phyloP scores from a whole-genome alignment of 139 green algal genomes.

The Mesostigma viride region DNA sequence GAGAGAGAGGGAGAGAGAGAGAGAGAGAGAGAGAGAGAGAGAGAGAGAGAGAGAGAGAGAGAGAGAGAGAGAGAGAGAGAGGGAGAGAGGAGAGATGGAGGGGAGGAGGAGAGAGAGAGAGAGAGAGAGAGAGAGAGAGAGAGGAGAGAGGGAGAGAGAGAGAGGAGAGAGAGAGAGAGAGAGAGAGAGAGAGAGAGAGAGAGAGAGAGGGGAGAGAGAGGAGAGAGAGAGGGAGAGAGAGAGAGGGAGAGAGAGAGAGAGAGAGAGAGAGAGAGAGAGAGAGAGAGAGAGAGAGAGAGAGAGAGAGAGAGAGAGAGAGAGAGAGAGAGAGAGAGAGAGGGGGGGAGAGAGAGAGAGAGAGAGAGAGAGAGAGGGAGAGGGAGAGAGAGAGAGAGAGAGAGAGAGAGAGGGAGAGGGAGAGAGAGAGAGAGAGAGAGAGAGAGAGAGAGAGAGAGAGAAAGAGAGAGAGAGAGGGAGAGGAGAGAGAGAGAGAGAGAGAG shows the following conservation, averaged over 20 bases:
- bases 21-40: no score
- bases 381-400: constrained; percentile 7
- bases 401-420: not conserved
- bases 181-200: not conserved
- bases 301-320: not conserved
- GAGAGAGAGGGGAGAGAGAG: not conserved
- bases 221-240: not conserved
- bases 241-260: not conserved
- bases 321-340: not conserved
- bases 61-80: no score
- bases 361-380: not conserved
- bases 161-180: not conserved
- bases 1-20: no score
- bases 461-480: not conserved
- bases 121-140: not conserved
- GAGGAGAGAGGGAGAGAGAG: not conserved
- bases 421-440: not conserved
- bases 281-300: not conserved
- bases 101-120: not conserved
- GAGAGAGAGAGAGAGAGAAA: not conserved
- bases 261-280: not conserved
- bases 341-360: not conserved
- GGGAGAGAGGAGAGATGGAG: no score
- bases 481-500: not conserved
- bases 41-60: no score